Evolutionary conservation across 768 basidiomycete species (phyloP), one percentile per base, ranked within the genome.

Genomic region (Tylopilus sp.): DNA sequence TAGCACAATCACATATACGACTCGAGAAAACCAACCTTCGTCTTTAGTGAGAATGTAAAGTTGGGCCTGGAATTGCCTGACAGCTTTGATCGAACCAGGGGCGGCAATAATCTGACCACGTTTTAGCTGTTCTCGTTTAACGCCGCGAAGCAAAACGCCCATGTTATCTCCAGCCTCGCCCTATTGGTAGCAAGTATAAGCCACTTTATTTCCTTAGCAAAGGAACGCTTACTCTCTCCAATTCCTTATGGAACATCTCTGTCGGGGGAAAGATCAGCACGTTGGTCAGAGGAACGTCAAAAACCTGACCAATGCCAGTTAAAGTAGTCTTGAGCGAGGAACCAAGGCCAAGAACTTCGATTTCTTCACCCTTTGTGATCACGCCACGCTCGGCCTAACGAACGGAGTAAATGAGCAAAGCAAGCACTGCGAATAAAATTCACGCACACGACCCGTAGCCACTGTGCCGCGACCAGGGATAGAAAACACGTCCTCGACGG

Each of bases 221-320:
- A 34, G 1, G 3, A 19, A 37, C n/a, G 50, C 79, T 37, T 72
- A 87, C 89, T 51, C 94, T 85, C 33, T 99, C 97, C 50, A 99
- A 84, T 75, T 99, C 97, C 78, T 97, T 98, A 81, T 97, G 96
- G 86, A 98, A 98, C 92, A 97, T 98, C 74, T 98, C 96, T 94
- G 61, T 47, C 16, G 17, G 58, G 36, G 10, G 16, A 36, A 13
- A 29, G 19, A 19, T 62, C 25, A 63, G 55, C 42, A 45, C 21
- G 26, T 38, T 17, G 29, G 34, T 16, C 30, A 49, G 33, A 26
- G 22, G 8, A 33, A 41, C 21, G 24, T 19, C 17, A 22, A 17
- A 3, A n/a, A 29, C 6, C 56, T 47, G 60, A 87, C 87, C 92
- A 68, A 95, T 91, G 63, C 97, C 97, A 64, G 94, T 99, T 50